Base-by-base conservation (phyloP, 192 early-diverging fungal genomes). In the Coemansia sp. region DNA sequence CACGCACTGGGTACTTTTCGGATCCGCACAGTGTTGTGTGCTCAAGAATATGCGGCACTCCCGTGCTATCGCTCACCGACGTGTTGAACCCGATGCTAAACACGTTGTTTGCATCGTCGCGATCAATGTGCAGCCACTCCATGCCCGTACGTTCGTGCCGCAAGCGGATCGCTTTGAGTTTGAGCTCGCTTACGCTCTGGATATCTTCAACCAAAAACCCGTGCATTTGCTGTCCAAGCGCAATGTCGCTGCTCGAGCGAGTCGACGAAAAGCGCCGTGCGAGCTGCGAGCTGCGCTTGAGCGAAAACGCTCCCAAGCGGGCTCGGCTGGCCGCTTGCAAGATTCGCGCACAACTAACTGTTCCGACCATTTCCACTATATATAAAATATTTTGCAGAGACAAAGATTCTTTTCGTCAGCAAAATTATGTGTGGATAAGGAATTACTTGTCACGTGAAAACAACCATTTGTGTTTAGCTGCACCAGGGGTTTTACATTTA, bases 1-100 rank as follows among this genome's bases (percentile, higher is more conserved):
- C 95, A 12, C 94, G 83, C 23, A 98, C 92, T n/a, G 94, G 95
- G 64, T 89, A 98, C 56, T 82, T 79, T 55, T 85, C 66, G 56
- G 90, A 92, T 7, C 95, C 95, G 60, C 95, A 98, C 38, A 98
- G 84, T 15, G 95, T 92, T 2, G 93, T 95, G 72, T 98, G 95
- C 79, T 96, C 93, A 55, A 98, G 85, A 70, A 98, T 96, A 68
- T 98, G 95, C 52, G 94, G 87, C 6, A 96, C 89, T 3, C 95
- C 95, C 17, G 93, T 90, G 64, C 86, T 90, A 70, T 94, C 89
- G 6, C 60, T 78, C 5, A 88, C 87, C 49, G 93, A 88, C 1
- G 95, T 98, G 21, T 87, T 85, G 70, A 98, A 98, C 4, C 89
- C 93, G 47, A 98, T 88, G 61, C 90, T 91, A 73, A 98, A 98